A percentile compares a stretch with the other conserved stretches of the same genome.
phyloP scores from a whole-genome alignment of 495 filamentous ascomycete species.

The Chaetomium fimeti region DNA sequence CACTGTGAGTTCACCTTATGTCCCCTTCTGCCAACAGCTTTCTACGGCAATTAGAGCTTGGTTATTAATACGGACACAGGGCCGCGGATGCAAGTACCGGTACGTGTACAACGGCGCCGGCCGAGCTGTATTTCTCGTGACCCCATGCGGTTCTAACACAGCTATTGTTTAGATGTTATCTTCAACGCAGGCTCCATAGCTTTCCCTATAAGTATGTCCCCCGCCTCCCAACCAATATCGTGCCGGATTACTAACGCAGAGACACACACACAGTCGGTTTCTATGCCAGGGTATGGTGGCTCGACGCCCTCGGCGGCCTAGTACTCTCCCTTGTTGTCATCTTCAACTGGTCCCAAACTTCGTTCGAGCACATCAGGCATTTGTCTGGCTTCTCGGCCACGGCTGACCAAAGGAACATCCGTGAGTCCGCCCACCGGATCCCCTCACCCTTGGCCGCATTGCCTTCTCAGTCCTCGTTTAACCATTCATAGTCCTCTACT shows the following conservation, averaged over 20 bases:
- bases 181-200: conserved; percentile 92
- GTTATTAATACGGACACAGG: conserved; percentile 51
- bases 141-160: conserved; percentile 18
- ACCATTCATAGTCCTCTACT: conserved; percentile 62
- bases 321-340: conserved; percentile 81
- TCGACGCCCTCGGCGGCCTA: conserved; percentile 81
- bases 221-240: not conserved
- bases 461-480: not conserved
- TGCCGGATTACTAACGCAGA: not conserved
- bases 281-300: conserved; percentile 75
- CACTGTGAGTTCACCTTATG: conserved; percentile 54
- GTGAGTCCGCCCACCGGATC: conserved; percentile 31
- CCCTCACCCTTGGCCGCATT: not conserved
- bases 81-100: conserved; percentile 37
- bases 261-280: conserved; percentile 59
- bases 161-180: conserved; percentile 58
- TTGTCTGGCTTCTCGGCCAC: conserved; percentile 79
- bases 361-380: conserved; percentile 74
- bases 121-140: not conserved
- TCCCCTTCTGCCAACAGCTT: not conserved
- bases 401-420: conserved; percentile 75
- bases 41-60: conserved; percentile 39
- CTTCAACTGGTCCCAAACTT: conserved; percentile 77
- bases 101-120: not conserved
- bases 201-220: conserved; percentile 64